phyloP scores from a whole-genome alignment of 2,329 filamentous ascomycete genomes.

The Pseudogymnoascus pannorum region DNA sequence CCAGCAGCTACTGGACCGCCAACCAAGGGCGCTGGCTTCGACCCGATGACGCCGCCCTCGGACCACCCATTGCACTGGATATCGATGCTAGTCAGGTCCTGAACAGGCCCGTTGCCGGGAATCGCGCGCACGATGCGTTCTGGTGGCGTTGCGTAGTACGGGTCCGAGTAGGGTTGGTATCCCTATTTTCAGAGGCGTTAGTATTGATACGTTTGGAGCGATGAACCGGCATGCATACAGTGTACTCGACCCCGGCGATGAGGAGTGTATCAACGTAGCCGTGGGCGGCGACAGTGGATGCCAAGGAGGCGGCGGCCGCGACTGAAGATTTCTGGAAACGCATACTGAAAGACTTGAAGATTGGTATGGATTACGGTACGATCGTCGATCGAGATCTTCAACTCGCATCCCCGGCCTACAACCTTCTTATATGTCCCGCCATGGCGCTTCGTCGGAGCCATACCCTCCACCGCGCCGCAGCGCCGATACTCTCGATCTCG shows the following conservation, averaged over 20 bases:
- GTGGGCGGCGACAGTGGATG: conserved; percentile 39
- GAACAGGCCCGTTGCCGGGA: conserved; percentile 50
- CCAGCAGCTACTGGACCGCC: conserved; percentile 48
- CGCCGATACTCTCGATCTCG: neutral
- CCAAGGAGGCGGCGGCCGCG: conserved; percentile 20
- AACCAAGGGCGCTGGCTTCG: conserved; percentile 45
- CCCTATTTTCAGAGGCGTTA: conserved; percentile 16
- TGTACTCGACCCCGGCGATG: conserved; percentile 35
- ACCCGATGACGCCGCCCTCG: conserved; percentile 40
- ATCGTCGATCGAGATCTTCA: neutral
- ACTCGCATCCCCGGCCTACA: neutral
- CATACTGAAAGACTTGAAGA: conserved; percentile 15
- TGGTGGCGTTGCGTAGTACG: conserved; percentile 35
- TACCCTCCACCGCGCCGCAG: neutral
- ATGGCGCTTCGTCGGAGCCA: neutral
- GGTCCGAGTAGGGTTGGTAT: conserved; percentile 36
- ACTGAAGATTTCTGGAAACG: neutral
- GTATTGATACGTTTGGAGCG: conserved; percentile 2
- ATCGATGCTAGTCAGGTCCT: conserved; percentile 45
- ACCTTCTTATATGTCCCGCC: neutral
- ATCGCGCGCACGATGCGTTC: conserved; percentile 50
- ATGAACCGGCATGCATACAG: conserved; percentile 20
- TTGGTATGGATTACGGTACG: conserved; percentile 10
- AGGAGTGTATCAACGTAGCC: conserved; percentile 41
- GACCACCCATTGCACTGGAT: conserved; percentile 49